Evolutionary conservation across 371 early-diverging fungal species (phyloP).

Genomic region (Apophysomyces sp.): DNA sequence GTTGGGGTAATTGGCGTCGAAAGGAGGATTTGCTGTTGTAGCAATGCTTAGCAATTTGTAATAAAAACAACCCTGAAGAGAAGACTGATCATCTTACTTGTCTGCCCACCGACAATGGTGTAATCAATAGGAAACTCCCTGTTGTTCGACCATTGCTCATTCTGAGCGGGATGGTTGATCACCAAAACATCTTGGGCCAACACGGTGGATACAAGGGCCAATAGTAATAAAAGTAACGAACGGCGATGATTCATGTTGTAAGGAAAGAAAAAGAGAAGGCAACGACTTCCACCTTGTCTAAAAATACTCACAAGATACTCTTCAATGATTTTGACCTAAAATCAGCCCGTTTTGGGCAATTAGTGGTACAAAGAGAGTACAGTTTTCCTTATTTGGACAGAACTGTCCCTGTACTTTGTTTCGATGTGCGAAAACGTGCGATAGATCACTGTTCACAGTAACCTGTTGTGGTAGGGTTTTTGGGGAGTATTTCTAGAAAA

Average conservation of each 20-base stretch:
- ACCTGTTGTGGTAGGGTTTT: too few relatives aligned
- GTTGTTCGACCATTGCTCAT: conserved; percentile 15
- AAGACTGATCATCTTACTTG: conserved; percentile 14
- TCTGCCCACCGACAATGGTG: conserved; percentile 24
- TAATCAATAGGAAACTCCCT: conserved; percentile 12
- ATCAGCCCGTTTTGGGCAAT: too few relatives aligned
- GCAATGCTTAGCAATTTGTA: background rate
- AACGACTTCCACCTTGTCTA: background rate
- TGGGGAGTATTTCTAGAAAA: too few relatives aligned
- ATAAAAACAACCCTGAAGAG: too few relatives aligned
- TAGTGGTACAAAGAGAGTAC: too few relatives aligned
- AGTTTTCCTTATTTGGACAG: too few relatives aligned
- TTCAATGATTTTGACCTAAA: too few relatives aligned
- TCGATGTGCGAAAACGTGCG: too few relatives aligned
- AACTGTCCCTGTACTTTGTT: too few relatives aligned
- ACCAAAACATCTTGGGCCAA: conserved; percentile 5
- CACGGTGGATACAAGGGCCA: background rate
- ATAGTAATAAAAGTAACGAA: background rate
- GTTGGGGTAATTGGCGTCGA: conserved; percentile 17
- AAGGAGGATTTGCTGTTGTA: conserved; percentile 6
- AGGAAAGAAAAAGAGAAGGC: background rate
- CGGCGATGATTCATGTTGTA: background rate
- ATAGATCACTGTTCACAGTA: too few relatives aligned
- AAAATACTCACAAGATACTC: too few relatives aligned
- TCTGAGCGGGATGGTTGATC: conserved; percentile 11